Base-by-base conservation (phyloP, 2,329 filamentous ascomycete species). In the Cordyceps cicadae region DNA sequence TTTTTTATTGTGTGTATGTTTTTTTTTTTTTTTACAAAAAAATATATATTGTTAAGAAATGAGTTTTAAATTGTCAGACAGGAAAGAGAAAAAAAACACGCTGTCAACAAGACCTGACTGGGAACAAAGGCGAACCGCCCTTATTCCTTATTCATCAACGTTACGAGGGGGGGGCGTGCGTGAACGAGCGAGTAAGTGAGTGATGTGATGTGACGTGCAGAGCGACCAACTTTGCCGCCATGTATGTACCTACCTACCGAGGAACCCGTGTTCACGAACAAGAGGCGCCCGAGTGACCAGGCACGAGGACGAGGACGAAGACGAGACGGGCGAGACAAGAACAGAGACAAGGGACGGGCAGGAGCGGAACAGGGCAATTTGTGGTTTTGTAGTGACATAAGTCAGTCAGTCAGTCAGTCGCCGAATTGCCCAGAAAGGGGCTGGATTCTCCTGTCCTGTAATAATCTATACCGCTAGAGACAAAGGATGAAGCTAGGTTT, bases 171-270 rank as follows among this genome's bases (percentile, higher is more conserved):
- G 17, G 39, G 15, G 39, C 39, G 17, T 17, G 15, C 39, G 17
- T 48, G n/a, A 34, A 26, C 17, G 53, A 26, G 45, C 14, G 50
- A 12, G 50, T 37, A 32, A 50, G 29, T 37, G 45, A 50, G 29
- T 29, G 46, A 41, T 50, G 56, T 59, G 56, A 59, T 59, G 48
- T 59, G 48, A 52, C 37, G 11, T 59, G 48, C 56, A 59, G 48
- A 59, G 24, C 17, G 6, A 15, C 24, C 29, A 29, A 8, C 29
- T 29, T 39, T 39, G 14, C 49, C 54, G 54, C 43, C 4, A 24
- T 4, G 24, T 49, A 49, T 12, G 3, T 53, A 26, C 15, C 24
- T 49, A 49, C 6, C 26, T 53, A 26, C 15, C 24, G 17, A 37
- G 21, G 29, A 48, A n/a, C 17, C 32, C 54, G 19, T 24, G 48